Percentiles rank a stretch among this genome's conserved stretches.
Conservation (phyloP, 1,139 yeast species). For the Geotrichum bryndzae region DNA sequence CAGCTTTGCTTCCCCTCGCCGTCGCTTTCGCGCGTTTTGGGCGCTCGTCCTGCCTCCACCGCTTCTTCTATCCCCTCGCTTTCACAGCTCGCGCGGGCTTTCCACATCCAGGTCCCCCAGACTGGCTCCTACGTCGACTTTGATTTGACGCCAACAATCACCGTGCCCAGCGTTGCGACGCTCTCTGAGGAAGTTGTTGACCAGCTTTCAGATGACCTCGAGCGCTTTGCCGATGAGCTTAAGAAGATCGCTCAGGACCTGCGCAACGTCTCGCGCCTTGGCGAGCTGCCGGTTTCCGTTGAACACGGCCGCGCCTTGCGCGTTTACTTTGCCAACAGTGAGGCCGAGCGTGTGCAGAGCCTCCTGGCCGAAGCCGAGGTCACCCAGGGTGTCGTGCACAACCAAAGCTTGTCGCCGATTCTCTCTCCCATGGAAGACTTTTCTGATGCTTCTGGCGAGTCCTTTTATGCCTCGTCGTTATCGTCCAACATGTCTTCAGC, state of each 20-base stretch:
- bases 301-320: constrained; percentile 30
- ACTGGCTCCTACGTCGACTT: constrained; percentile 32
- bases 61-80: constrained; percentile 11
- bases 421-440: constrained; percentile 12
- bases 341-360: constrained; percentile 30
- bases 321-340: constrained; percentile 37
- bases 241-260: constrained; percentile 29
- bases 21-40: neutral
- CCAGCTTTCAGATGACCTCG: constrained; percentile 25
- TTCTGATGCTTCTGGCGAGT: constrained; percentile 8
- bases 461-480: neutral
- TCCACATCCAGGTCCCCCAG: constrained; percentile 11
- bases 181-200: constrained; percentile 27
- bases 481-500: neutral
- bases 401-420: constrained; percentile 5
- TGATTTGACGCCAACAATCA: constrained; percentile 31
- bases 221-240: constrained; percentile 26
- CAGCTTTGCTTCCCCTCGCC: constrained; percentile 12
- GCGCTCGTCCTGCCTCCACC: neutral
- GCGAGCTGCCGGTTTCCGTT: constrained; percentile 36
- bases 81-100: constrained; percentile 10
- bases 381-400: constrained; percentile 28
- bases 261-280: constrained; percentile 30
- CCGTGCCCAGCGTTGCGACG: constrained; percentile 27
- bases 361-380: constrained; percentile 34